Base-by-base conservation (phyloP, 1,139 yeast species). In the Sugiyamaella xylanicola region DNA sequence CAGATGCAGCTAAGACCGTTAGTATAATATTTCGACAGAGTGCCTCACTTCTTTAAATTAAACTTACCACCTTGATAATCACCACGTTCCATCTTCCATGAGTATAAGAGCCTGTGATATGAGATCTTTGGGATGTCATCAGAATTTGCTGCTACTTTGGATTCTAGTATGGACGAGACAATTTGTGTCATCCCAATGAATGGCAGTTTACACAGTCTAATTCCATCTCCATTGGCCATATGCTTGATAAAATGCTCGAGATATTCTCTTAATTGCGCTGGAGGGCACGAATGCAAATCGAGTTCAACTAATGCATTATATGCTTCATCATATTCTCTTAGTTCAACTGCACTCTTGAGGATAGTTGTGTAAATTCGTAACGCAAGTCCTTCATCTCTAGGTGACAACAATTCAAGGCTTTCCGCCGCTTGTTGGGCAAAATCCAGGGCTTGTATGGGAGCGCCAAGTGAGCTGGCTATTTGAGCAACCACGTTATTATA, bases 71-170 rank as follows among this genome's bases (percentile, higher is more conserved):
- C 70, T 25, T 66, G 60, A 53, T 56, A 67, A 58, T 72, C 70
- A 16, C 69, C 70, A 20, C 65, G 68, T 51, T 62, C 68, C 16
- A 70, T 57, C 49, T 65, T 62, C 74, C 75, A 72, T 1, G 68
- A 56, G 51, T 72, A 72, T 32, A 69, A 56, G 35, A 71, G 60
- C 52, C 63, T 63, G 62, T 66, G 66, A 53, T 59, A 63, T 5
- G 64, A 56, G 16, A 62, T 50, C 15, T 27, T 37, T 11, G 55
- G 51, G 4, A 29, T 40, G 16, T 50, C 55, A 46, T 49, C 56
- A 11, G 50, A 40, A 2, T 47, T 51, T 7, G 37, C 56, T 20
- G 13, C 44, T 15, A 55, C 56, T 21, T 56, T 44, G 8, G 52
- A 19, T 15, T 57, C 59, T 29, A 72, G 53, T 11, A 63, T 56